Evolutionary conservation across 306 rosid species (phyloP), one percentile per base, ranked within the genome.

Genomic region (Cyamopsis tetragonoloba): DNA sequence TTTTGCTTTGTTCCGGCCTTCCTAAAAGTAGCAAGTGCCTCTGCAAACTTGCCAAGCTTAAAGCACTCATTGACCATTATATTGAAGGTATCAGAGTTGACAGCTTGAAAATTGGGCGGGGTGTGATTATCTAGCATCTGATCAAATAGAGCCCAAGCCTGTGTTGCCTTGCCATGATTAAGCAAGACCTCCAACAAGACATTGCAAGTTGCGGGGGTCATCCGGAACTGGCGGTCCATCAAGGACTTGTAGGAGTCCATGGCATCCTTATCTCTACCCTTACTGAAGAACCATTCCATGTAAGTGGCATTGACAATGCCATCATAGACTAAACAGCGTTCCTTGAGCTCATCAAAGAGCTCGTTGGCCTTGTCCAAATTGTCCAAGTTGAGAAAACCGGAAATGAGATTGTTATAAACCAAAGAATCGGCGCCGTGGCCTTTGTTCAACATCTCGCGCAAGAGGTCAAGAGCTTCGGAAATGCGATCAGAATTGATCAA

Each of bases 401-500:
- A 55, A 46, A 89, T 93, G 77, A 93, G 50, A 34, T 89, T 93
- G 69, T 88, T 89, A 34, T 69, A 90, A 44, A 93, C 98, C 71
- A 90, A 70, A 0, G 98, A 93, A 77, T 93, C 97, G 0, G 98
- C 97, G 4, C 98, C 97, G 0, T 88, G 88, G 15, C 95, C 95
- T 77, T 88, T 89, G 15, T 44, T 78, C 82, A 93, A 71, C 98
- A 93, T 93, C 79, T 93, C 98, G 26, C 97, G 80, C 84, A 93
- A 78, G 43, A 93, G 85, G 24, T 88, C 98, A 4, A 89, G 75
- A 0, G 95, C 97, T 49, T 93, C 97, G 17, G 76, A 85, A 13
- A 93, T 84, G 55, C 95, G 79, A 20, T 74, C 81, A 2, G 85
- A 56, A 31, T 79, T 83, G 5, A 93, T 75, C 74, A 93, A 63